Evolutionary conservation across 306 rosid species (phyloP).

Genomic region (Hylodesmum podocarpum): DNA sequence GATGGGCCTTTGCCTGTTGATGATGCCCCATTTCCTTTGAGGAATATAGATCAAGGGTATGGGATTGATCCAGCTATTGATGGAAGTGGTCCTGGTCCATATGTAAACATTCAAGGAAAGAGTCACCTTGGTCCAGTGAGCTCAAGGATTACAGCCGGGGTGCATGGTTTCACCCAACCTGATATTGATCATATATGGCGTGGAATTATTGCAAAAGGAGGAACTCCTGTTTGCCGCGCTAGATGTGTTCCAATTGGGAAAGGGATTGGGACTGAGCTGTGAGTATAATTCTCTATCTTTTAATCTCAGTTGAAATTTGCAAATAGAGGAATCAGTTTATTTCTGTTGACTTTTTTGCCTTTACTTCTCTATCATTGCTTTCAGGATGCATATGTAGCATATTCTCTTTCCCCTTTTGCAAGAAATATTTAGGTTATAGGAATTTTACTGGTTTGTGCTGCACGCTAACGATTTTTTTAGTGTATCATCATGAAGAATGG

Average conservation of each 20-base stretch:
- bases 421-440: not conserved
- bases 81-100: conserved; percentile 48
- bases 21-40: conserved; percentile 55
- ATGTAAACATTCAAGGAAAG: conserved; percentile 54
- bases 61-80: conserved; percentile 50
- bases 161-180: conserved; percentile 48
- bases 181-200: conserved; percentile 89
- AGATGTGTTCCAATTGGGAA: conserved; percentile 90
- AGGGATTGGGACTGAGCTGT: conserved; percentile 87
- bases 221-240: conserved; percentile 95
- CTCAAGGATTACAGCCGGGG: conserved; percentile 53
- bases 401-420: not conserved
- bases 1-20: conserved; percentile 61
- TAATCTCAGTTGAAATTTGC: conserved; percentile 21
- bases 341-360: conserved; percentile 10
- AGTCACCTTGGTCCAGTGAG: conserved; percentile 58
- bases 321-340: not conserved
- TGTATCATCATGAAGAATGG: not conserved
- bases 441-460: conserved; percentile 14
- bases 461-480: not conserved
- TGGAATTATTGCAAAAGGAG: conserved; percentile 95
- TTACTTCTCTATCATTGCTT: not conserved
- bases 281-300: conserved; percentile 46
- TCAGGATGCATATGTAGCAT: not conserved
- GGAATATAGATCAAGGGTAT: conserved; percentile 58